These are phyloP conservation scores for Gyromitra esculenta DNA, from an alignment of 2,329 filamentous ascomycete species.

Conservation along the genomic window DNA sequence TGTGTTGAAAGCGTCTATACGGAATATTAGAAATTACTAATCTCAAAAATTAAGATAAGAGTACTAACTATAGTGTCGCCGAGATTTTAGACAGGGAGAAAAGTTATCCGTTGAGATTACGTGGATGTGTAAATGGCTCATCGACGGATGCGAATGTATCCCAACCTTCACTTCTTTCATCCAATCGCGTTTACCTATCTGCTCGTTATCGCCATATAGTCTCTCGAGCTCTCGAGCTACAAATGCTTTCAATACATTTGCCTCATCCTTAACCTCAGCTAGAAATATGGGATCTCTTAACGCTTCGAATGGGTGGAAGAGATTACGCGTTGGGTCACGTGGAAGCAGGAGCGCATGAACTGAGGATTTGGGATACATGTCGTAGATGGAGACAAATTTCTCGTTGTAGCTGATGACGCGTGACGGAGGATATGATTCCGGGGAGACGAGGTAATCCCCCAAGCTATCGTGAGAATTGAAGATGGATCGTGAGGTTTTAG, in stretches of 20 bases:
- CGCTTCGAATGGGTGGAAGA: constrained; percentile 78
- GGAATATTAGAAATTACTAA: constrained; percentile 1
- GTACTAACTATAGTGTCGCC: constrained; percentile 77
- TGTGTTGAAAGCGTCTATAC: constrained; percentile 81
- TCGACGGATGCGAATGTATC: constrained; percentile 86
- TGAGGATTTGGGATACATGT: constrained; percentile 84
- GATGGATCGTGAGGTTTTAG: constrained; percentile 7
- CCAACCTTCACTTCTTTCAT: constrained; percentile 75
- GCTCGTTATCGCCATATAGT: constrained; percentile 56
- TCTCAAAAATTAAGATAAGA: not conserved
- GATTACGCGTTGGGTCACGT: constrained; percentile 70
- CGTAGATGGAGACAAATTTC: constrained; percentile 78
- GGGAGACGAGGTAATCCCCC: constrained; percentile 24
- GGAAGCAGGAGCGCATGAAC: constrained; percentile 88
- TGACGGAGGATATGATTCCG: constrained; percentile 32
- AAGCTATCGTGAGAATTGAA: constrained; percentile 15
- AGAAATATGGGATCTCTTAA: constrained; percentile 78
- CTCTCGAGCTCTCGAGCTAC: constrained; percentile 80
- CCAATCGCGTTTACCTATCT: constrained; percentile 71
- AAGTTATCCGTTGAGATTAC: constrained; percentile 82
- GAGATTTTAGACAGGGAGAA: constrained; percentile 76
- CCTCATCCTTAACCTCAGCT: constrained; percentile 69
- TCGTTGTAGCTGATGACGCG: constrained; percentile 33
- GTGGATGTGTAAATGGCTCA: constrained; percentile 92
- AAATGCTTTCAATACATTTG: constrained; percentile 69